phyloP scores from a whole-genome alignment of 257 asterid species.

The Solanum ossicruentum region DNA sequence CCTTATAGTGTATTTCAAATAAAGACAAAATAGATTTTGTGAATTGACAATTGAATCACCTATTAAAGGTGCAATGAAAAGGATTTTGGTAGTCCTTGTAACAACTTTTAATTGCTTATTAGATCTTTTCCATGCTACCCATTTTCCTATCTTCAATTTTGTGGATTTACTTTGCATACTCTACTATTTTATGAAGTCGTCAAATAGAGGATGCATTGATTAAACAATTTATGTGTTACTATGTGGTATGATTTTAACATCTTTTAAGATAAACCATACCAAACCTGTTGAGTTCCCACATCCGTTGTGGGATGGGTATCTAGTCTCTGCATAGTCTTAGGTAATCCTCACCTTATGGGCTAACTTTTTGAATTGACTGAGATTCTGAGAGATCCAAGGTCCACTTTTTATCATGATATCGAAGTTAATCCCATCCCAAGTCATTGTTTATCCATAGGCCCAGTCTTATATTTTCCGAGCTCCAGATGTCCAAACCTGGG shows the following conservation, averaged over 20 bases:
- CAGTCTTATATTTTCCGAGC: not conserved
- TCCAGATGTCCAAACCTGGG: not conserved
- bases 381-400: not conserved
- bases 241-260: not conserved
- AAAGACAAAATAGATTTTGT: not conserved
- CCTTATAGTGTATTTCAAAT: not conserved
- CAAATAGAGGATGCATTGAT: not conserved
- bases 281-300: not conserved
- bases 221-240: not conserved
- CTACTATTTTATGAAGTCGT: not conserved
- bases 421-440: not conserved
- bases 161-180: not conserved
- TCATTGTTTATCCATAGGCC: not conserved
- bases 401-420: not conserved
- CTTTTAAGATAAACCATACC: not conserved
- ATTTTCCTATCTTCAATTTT: not conserved
- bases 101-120: not conserved
- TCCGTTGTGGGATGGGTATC: not conserved
- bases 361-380: not conserved
- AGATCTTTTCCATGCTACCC: not conserved
- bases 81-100: not conserved
- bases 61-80: not conserved
- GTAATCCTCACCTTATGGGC: not conserved
- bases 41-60: not conserved
- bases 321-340: not conserved